Percentiles rank a stretch among this genome's conserved stretches.
phyloP scores from a whole-genome alignment of 495 filamentous ascomycete genomes.

The Penicillium salamii region DNA sequence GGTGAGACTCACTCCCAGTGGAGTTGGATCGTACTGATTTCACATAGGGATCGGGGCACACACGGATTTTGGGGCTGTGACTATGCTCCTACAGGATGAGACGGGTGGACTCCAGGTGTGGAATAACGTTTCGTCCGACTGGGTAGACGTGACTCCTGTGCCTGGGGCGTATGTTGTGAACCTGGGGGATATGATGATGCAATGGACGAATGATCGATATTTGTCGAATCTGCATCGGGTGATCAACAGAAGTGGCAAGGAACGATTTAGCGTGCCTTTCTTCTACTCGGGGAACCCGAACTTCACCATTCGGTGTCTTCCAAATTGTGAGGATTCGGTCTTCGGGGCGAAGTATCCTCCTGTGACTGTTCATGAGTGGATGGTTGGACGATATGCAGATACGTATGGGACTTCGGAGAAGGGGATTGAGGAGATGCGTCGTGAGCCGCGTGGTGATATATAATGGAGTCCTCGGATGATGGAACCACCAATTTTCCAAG shows the following conservation, averaged over 20 bases:
- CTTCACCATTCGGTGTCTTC: constrained; percentile 19
- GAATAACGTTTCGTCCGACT: constrained; percentile 25
- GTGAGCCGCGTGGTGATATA: background rate
- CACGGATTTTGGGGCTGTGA: constrained; percentile 50
- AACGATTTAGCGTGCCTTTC: constrained; percentile 27
- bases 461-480: no score
- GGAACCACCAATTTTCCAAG: no score
- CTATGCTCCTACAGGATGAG: constrained; percentile 42
- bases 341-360: constrained; percentile 21
- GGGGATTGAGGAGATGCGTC: constrained; percentile 4
- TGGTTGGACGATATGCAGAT: constrained; percentile 22
- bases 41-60: constrained; percentile 45
- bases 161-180: constrained; percentile 46
- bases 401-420: constrained; percentile 16
- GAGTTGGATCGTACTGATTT: no score
- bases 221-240: constrained; percentile 31
- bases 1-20: no score
- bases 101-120: constrained; percentile 43
- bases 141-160: constrained; percentile 32
- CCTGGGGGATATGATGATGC: constrained; percentile 44
- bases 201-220: constrained; percentile 28
- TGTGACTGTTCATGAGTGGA: constrained; percentile 24
- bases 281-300: constrained; percentile 31
- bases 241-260: constrained; percentile 23
- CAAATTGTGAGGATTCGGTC: constrained; percentile 12